phyloP scores from a whole-genome alignment of 345 rosid species.

The Isatis tinctoria region DNA sequence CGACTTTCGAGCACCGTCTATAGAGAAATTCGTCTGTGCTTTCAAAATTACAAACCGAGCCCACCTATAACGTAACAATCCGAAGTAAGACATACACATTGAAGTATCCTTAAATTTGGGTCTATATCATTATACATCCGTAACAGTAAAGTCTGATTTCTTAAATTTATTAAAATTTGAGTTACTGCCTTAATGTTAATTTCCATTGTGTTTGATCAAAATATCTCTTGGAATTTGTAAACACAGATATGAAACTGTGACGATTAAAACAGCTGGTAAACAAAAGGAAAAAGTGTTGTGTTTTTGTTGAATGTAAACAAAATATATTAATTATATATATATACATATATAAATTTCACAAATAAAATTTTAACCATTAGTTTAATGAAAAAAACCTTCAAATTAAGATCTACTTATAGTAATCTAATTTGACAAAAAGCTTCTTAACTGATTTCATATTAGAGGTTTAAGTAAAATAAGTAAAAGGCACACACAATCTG shows the following conservation, averaged over 20 bases:
- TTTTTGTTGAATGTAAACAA: neutral
- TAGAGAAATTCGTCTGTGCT: neutral
- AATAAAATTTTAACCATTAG: too few species aligned
- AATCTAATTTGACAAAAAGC: too few species aligned
- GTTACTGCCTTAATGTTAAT: neutral
- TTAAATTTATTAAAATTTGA: neutral
- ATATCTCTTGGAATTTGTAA: neutral
- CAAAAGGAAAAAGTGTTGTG: neutral
- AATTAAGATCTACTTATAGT: too few species aligned
- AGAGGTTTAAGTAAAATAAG: too few species aligned
- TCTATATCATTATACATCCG: neutral
- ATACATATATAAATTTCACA: too few species aligned
- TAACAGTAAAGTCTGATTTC: neutral
- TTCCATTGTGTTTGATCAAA: neutral
- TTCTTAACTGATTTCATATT: too few species aligned
- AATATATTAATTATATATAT: too few species aligned
- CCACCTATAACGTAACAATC: neutral
- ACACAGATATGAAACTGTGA: neutral
- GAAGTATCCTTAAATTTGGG: neutral
- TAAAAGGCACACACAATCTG: too few species aligned
- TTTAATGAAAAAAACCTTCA: too few species aligned
- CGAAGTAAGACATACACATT: neutral
- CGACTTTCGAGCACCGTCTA: slow-evolving; percentile 27
- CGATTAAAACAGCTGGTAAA: too few species aligned
- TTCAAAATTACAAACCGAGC: neutral